These are phyloP conservation scores for Pseudoperonospora humuli DNA, from an alignment of 352 stramenopile species.

Conservation along the genomic window DNA sequence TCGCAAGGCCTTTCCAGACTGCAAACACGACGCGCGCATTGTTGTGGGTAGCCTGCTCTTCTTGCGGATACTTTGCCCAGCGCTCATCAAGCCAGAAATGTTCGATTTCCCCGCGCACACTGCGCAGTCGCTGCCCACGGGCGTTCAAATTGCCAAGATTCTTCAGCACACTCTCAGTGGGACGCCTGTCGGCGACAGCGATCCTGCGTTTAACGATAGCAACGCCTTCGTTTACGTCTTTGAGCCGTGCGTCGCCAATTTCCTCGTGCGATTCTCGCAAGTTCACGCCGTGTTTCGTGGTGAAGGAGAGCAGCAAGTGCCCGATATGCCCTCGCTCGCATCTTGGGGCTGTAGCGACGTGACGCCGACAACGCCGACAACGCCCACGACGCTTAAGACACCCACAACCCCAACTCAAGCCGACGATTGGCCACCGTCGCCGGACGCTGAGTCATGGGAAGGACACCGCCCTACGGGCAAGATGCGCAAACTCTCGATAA, in stretches of 20 bases:
- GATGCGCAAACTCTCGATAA: slow-evolving; percentile 55
- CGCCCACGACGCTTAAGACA: no score
- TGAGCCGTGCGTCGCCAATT: slow-evolving; percentile 52
- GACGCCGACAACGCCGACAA: slow-evolving; percentile 20
- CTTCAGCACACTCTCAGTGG: slow-evolving; percentile 69
- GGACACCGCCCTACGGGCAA: slow-evolving; percentile 31
- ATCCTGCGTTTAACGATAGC: slow-evolving; percentile 32
- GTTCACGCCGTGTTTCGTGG: slow-evolving; percentile 27
- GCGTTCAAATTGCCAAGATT: slow-evolving; percentile 76
- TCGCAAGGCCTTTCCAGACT: slow-evolving; percentile 54
- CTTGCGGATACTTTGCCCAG: slow-evolving; percentile 64
- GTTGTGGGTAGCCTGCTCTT: slow-evolving; percentile 73
- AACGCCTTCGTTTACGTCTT: slow-evolving; percentile 63
- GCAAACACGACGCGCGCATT: slow-evolving; percentile 50
- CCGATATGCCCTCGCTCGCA: slow-evolving; percentile 9
- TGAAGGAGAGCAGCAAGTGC: slow-evolving; percentile 18
- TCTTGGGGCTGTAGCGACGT: slow-evolving; percentile 26
- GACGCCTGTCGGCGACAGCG: slow-evolving; percentile 39
- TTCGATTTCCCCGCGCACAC: slow-evolving; percentile 66
- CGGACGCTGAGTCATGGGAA: slow-evolving; percentile 25
- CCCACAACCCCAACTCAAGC: slow-evolving; percentile 20
- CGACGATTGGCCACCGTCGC: slow-evolving; percentile 21
- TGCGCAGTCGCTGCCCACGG: slow-evolving; percentile 35
- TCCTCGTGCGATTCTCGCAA: slow-evolving; percentile 55
- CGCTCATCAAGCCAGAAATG: slow-evolving; percentile 76